phyloP scores from a whole-genome alignment of 2,329 filamentous ascomycete genomes.

The Aureobasidium sp. region DNA sequence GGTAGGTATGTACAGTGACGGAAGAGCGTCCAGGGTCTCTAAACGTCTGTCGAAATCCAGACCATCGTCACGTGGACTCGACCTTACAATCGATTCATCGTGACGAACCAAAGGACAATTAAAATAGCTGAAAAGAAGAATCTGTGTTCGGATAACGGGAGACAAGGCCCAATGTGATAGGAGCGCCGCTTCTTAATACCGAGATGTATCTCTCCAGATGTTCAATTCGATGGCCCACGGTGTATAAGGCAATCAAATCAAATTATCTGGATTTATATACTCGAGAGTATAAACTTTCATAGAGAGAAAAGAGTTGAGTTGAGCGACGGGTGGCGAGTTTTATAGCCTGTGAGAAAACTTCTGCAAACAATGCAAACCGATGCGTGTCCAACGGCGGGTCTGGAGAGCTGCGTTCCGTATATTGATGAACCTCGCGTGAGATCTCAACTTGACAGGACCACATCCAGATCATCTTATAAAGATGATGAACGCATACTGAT shows the following conservation, averaged over 20 bases:
- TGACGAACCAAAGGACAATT: neutral
- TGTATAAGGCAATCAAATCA: constrained; percentile 1
- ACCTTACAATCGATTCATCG: constrained; percentile 1
- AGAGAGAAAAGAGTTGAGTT: neutral
- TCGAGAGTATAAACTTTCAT: neutral
- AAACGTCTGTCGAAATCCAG: neutral
- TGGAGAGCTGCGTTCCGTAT: neutral
- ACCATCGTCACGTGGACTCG: constrained; percentile 9
- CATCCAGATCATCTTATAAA: no score
- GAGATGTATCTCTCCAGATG: neutral
- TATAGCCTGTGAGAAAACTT: neutral
- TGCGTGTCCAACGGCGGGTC: no score
- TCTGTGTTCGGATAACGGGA: neutral
- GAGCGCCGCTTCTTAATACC: constrained; percentile 1
- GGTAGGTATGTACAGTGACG: neutral
- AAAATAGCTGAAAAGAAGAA: neutral
- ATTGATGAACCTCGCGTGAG: neutral
- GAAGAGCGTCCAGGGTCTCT: neutral
- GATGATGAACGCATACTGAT: neutral
- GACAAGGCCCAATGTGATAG: neutral
- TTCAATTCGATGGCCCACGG: constrained; percentile 4
- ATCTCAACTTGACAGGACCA: no score
- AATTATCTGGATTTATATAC: neutral
- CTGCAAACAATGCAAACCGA: neutral
- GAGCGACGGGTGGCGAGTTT: neutral